Percentiles rank a stretch among this genome's conserved stretches.
Conservation (phyloP, 495 filamentous ascomycete species). For the Lasiosphaeria hispida region DNA sequence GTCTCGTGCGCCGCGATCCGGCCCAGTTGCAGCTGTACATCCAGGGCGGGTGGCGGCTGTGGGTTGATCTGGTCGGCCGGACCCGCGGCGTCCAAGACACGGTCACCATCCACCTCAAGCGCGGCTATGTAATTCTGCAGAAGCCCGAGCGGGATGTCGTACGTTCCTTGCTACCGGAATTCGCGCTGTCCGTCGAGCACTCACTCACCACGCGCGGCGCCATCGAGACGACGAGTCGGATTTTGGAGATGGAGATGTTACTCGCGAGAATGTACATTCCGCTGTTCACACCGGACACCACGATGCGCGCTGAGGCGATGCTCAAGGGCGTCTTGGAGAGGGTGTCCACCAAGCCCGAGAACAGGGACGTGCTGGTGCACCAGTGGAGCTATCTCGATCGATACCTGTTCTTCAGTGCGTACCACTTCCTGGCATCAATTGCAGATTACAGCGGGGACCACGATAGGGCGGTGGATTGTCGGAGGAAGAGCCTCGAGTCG, state of each 20-base stretch:
- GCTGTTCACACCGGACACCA: conserved; percentile 21
- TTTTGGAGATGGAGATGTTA: conserved; percentile 26
- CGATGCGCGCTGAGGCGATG: conserved; percentile 15
- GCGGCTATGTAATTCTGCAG: conserved; percentile 32
- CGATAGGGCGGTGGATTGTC: conserved; percentile 9
- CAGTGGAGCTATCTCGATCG: conserved; percentile 24
- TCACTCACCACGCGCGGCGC: conserved; percentile 14
- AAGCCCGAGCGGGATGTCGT: conserved; percentile 15
- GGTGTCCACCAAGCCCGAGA: conserved; percentile 10
- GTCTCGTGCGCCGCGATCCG: neutral
- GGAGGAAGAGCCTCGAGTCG: conserved; percentile 18
- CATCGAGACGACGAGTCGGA: conserved; percentile 19
- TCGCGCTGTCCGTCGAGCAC: neutral
- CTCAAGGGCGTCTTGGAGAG: conserved; percentile 8
- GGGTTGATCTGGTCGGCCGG: conserved; percentile 18
- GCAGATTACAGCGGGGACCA: conserved; percentile 20
- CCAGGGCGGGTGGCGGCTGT: conserved; percentile 25
- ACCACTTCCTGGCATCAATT: conserved; percentile 29
- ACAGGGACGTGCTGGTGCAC: neutral
- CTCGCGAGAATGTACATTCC: conserved; percentile 31
- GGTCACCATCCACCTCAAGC: conserved; percentile 33
- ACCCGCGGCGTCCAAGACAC: conserved; percentile 22
- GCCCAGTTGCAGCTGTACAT: conserved; percentile 14
- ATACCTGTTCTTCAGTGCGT: conserved; percentile 29
- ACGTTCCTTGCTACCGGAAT: conserved; percentile 18